Evolutionary conservation across 2,329 filamentous ascomycete species (phyloP).

Genomic region (Stagonosporopsis rhizophila): DNA sequence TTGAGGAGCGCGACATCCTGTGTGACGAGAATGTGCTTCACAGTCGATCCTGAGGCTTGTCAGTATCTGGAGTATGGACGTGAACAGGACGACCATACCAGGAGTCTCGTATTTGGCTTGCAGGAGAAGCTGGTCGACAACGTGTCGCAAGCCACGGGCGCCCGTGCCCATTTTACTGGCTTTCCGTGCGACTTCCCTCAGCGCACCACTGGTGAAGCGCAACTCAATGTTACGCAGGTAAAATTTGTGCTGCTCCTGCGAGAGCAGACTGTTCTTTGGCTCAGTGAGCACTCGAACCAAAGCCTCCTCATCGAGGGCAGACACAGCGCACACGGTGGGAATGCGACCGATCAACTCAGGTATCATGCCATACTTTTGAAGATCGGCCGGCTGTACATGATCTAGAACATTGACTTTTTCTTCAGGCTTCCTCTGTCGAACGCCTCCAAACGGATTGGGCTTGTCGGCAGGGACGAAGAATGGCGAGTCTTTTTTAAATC

Average conservation of each 20-base stretch:
- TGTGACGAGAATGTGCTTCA: conserved; percentile 56
- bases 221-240: conserved; percentile 78
- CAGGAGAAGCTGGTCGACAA: conserved; percentile 56
- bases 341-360: conserved; percentile 96
- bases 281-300: conserved; percentile 91
- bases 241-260: conserved; percentile 90
- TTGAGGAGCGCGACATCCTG: conserved; percentile 55
- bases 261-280: conserved; percentile 84
- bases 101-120: conserved; percentile 58
- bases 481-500: conserved; percentile 66
- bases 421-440: conserved; percentile 27
- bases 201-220: conserved; percentile 79
- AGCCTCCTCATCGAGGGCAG: conserved; percentile 70
- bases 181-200: conserved; percentile 81
- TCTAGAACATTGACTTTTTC: conserved; percentile 67
- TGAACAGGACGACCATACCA: conserved; percentile 32
- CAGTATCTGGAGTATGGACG: conserved; percentile 5
- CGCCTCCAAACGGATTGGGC: conserved; percentile 31
- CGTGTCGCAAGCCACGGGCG: conserved; percentile 56
- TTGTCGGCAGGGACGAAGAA: conserved; percentile 56
- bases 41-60: conserved; percentile 45
- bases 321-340: conserved; percentile 86
- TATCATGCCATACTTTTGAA: conserved; percentile 89
- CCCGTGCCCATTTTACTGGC: conserved; percentile 76
- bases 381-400: conserved; percentile 74